Percentiles rank a stretch among this genome's conserved stretches.
Conservation (phyloP, 345 rosid species). For the Noccaea caerulescens region DNA sequence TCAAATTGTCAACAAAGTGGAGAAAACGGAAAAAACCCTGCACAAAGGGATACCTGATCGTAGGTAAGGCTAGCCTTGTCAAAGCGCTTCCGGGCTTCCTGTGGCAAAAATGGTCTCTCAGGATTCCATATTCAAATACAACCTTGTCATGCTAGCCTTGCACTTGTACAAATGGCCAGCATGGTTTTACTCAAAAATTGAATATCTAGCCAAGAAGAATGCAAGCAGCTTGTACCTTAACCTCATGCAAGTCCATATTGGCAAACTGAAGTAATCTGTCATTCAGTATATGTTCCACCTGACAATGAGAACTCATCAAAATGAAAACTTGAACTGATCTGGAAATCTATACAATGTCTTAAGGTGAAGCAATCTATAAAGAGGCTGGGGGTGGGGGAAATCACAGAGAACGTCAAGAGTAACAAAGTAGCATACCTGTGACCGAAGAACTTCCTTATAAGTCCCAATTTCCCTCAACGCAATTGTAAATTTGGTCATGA, state of each 20-base stretch:
- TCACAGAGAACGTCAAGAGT: conserved; percentile 9
- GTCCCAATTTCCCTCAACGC: conserved; percentile 99
- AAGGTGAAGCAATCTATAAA: conserved; percentile 10
- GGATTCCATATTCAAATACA: conserved; percentile 20
- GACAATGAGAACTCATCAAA: conserved; percentile 37
- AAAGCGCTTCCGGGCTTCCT: conserved; percentile 97
- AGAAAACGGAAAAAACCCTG: conserved; percentile 21
- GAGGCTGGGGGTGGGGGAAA: neutral
- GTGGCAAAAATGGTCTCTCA: conserved; percentile 48
- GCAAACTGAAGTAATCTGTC: conserved; percentile 91
- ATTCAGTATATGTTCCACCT: conserved; percentile 96
- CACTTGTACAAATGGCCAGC: conserved; percentile 6
- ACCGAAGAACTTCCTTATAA: conserved; percentile 95
- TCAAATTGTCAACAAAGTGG: neutral
- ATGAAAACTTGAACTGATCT: conserved; percentile 7
- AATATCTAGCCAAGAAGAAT: conserved; percentile 21
- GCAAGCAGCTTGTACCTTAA: conserved; percentile 69
- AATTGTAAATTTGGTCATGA: conserved; percentile 98
- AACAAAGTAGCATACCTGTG: conserved; percentile 63
- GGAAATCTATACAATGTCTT: neutral
- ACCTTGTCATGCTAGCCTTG: conserved; percentile 9
- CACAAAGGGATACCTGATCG: conserved; percentile 70
- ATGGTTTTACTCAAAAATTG: neutral
- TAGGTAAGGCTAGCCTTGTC: conserved; percentile 94
- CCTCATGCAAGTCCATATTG: conserved; percentile 83